Evolutionary conservation across 768 basidiomycete species (phyloP), one percentile per base, ranked within the genome.

Genomic region (Trametes cubensis): DNA sequence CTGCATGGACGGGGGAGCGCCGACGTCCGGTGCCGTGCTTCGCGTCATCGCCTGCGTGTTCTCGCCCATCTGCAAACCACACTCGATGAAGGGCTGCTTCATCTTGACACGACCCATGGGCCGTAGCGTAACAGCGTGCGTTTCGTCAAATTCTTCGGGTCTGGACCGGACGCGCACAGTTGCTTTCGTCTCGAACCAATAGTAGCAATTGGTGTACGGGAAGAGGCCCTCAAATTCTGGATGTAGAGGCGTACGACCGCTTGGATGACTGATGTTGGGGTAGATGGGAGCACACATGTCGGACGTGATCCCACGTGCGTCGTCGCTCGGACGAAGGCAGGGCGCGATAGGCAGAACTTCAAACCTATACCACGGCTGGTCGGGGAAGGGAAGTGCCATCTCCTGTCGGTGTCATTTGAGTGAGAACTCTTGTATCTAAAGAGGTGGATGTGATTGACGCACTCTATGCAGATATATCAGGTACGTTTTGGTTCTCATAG

Each of bases 271-370:
- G 54, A 23, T 44, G 41, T 55, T 55, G 15, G 54, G 54, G 23
- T 26, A 42, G 20, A 55, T 55, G 14, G 54, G 54, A 5, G 18
- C 26, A 26, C 54, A 55, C 54, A 55, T 42, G 20, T 58, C 56
- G 18, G 56, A 3, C 7, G 56, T 25, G 20, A 48, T 26, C 6
- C 26, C 49, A 6, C 4, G 11, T 7, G 28, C 49, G 1, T 6
- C 2, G 6, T 50, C 30, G 28, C n/a, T 17, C 11, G 49, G 23
- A 6, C 49, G 26, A 1, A 50, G 11, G 17, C 8, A 6, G 20
- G 28, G 49, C 15, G 17, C 49, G 49, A 50, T 34, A 15, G 49
- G 49, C 5, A 15, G 34, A 28, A 50, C 28, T 8, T 50, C 6
- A 18, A 23, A 50, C 14, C 49, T 23, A 28, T 50, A 50, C 49